Evolutionary conservation across 1,139 yeast genomes (phyloP), one percentile per base, ranked within the genome.

Genomic region (Hemisphaericaspora lyxosophila): DNA sequence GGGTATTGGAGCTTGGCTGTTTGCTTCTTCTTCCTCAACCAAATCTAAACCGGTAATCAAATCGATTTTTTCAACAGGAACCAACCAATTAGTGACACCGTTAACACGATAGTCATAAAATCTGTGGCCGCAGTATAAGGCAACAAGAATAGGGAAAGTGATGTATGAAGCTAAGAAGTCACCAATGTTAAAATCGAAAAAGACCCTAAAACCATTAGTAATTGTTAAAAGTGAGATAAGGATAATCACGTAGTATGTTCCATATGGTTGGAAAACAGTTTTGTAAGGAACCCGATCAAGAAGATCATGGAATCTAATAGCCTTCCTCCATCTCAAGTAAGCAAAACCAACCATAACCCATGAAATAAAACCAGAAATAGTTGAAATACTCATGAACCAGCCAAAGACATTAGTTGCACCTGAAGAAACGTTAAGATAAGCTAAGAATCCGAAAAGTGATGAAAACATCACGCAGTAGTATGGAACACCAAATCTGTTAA

Each of bases 401-500:
- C 64, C 64, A 61, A 84, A 83, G n/a, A 81, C 75, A 19, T 65
- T 61, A 5, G 78, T 64, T 0, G 87, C 72, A 3, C 73, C 60
- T 1, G 77, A 60, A 0, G 85, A 70, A 30, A 73, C 74, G 46
- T 76, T 80, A 73, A 84, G 76, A 58, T 75, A 83, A 2, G 87
- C 78, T 48, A 83, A 67, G 34, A 71, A 64, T 38, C 83, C 65
- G 32, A 60, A 47, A 22, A 50, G 35, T 19, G 60, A 49, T 6
- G 64, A 51, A 16, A 50, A 48, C 6, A 41, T 60, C 29, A 82
- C 70, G 2, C 84, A 64, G 47, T 62, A 67, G 51, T 56, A 57
- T 40, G 92, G 94, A 40, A 80, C 81, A 56, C 92, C 92, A 58
- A 67, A 66, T 51, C 71, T 74, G 65, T 79, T 82, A 15, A 85